Evolutionary conservation across 306 rosid species (phyloP).

Genomic region (Cicer bijugum): DNA sequence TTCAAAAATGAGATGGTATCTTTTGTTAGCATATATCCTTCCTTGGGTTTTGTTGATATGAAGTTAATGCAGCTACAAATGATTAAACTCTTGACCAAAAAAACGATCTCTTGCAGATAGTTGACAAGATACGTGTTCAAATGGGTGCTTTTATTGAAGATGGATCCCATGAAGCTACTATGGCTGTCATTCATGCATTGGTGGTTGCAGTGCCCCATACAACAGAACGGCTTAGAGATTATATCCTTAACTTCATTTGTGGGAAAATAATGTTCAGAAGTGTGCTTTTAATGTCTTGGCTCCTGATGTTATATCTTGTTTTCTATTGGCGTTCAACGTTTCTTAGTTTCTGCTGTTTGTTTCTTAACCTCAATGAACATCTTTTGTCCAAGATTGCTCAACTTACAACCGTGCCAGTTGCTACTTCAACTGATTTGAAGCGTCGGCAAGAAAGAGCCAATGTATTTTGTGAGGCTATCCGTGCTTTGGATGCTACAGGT

Average conservation of each 20-base stretch:
- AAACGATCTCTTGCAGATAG: constrained; percentile 59
- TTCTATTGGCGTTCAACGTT: constrained; percentile 35
- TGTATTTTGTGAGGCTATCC: constrained; percentile 92
- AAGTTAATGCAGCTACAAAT: constrained; percentile 31
- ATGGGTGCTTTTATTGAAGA: constrained; percentile 99
- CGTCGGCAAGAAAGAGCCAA: constrained; percentile 74
- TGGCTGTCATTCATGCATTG: constrained; percentile 87
- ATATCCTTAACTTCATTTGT: constrained; percentile 68
- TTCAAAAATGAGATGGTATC: constrained; percentile 79
- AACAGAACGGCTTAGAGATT: constrained; percentile 83
- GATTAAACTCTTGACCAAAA: constrained; percentile 37
- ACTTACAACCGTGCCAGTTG: constrained; percentile 58
- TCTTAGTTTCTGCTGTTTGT: constrained; percentile 28
- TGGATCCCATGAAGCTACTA: constrained; percentile 92
- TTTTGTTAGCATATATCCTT: constrained; percentile 28
- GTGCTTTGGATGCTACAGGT: constrained; percentile 97
- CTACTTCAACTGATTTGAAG: constrained; percentile 59
- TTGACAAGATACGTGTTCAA: constrained; percentile 95
- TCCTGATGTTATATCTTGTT: constrained; percentile 30
- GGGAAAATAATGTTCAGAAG: constrained; percentile 19
- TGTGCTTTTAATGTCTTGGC: neutral
- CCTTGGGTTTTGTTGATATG: constrained; percentile 31
- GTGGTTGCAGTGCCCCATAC: constrained; percentile 89
- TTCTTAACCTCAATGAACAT: constrained; percentile 81
- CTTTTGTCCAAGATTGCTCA: constrained; percentile 91